Conservation (phyloP, 1,139 yeast species). For the Magnusiomyces suaveolens region DNA sequence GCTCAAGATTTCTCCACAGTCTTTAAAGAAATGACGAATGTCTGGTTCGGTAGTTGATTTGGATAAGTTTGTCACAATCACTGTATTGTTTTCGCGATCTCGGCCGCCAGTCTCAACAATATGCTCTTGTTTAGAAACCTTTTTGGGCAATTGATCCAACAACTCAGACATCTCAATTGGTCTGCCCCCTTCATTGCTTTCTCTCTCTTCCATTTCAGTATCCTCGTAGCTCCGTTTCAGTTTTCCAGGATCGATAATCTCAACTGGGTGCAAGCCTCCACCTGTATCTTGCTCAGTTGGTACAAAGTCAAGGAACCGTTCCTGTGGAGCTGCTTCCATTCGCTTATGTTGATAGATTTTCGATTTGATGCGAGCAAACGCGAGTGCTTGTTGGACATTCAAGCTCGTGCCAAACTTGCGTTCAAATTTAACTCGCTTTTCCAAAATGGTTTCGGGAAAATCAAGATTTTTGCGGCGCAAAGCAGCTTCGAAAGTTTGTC, state of each 20-base stretch:
- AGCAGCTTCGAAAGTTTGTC: constrained; percentile 33
- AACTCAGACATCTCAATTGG: not conserved
- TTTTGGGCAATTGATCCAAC: not conserved
- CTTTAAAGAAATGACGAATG: constrained; percentile 41
- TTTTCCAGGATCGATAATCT: not conserved
- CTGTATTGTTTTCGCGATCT: constrained; percentile 49
- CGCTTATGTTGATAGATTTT: constrained; percentile 12
- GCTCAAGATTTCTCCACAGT: constrained; percentile 49
- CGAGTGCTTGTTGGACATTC: constrained; percentile 25
- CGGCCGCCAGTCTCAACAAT: constrained; percentile 23
- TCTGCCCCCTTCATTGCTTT: not conserved
- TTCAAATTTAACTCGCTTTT: constrained; percentile 40
- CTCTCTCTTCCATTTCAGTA: not conserved
- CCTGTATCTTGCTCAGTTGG: not conserved
- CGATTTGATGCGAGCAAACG: constrained; percentile 8
- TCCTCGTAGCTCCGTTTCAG: constrained; percentile 3
- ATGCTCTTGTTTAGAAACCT: constrained; percentile 5
- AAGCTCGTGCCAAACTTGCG: constrained; percentile 32
- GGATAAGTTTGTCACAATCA: constrained; percentile 41
- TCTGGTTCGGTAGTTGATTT: constrained; percentile 28
- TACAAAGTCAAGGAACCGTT: not conserved
- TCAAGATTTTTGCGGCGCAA: constrained; percentile 34
- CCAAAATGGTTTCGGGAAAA: constrained; percentile 43
- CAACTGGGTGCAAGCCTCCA: not conserved
- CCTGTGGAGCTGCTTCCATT: not conserved